Evolutionary conservation across 1,284 basidiomycete genomes (phyloP).

Genomic region (Microbotryum intermedium): DNA sequence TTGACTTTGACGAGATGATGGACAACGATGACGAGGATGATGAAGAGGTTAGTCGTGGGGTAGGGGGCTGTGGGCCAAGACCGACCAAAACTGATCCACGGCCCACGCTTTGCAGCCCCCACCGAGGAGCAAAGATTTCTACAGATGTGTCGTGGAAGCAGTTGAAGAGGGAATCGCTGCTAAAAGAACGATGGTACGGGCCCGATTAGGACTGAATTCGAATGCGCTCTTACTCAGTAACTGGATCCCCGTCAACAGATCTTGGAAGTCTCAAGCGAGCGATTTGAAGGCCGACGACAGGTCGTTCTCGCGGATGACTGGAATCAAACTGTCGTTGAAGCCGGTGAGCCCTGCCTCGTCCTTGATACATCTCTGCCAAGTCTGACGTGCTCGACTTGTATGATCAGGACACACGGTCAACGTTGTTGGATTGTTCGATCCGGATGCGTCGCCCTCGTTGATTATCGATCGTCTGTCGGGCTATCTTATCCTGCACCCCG

Average conservation of each 20-base stretch:
- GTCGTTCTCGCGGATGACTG: conserved; percentile 30
- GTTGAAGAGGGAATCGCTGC: neutral
- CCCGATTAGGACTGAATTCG: neutral
- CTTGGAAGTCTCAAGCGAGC: conserved; percentile 8
- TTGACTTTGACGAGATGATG: conserved; percentile 26
- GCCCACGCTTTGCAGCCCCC: no score
- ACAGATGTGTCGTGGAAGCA: no score
- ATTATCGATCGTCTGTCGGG: conserved; percentile 51
- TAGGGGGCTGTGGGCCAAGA: neutral
- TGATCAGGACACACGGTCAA: conserved; percentile 64
- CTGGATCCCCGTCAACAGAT: conserved; percentile 12
- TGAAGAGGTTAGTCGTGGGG: neutral
- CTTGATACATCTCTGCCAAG: neutral
- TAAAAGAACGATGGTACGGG: conserved; percentile 1
- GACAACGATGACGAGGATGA: neutral
- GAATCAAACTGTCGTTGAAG: conserved; percentile 17
- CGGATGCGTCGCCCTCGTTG: conserved; percentile 35
- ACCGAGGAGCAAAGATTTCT: no score
- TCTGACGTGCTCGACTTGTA: neutral
- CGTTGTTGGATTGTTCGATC: conserved; percentile 46
- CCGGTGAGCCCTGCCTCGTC: conserved; percentile 4
- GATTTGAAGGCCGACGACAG: conserved; percentile 7
- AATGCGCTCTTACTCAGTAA: neutral
- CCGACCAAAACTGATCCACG: no score
- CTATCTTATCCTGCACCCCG: conserved; percentile 71